These are phyloP conservation scores for Vicia villosa DNA, from an alignment of 306 rosid species.

Conservation along the genomic window DNA sequence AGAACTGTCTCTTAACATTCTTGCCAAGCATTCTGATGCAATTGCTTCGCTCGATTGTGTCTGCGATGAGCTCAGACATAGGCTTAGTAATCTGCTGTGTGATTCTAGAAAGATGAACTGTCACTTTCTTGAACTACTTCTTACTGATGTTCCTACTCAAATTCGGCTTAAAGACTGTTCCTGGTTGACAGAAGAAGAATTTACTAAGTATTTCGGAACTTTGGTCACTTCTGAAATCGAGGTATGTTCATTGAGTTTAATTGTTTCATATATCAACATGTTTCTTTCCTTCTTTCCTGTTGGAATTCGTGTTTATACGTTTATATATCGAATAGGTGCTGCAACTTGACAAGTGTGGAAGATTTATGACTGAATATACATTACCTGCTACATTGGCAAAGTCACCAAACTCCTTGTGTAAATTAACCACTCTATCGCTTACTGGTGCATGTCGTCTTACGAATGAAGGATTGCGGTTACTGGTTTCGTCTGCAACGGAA, in stretches of 20 bases:
- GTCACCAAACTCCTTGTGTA: slow-evolving; percentile 54
- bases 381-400: slow-evolving; percentile 48
- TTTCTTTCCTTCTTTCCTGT: slow-evolving; percentile 21
- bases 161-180: slow-evolving; percentile 76
- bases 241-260: slow-evolving; percentile 41
- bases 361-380: slow-evolving; percentile 65
- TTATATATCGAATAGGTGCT: slow-evolving; percentile 62
- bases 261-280: neutral
- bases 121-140: slow-evolving; percentile 55
- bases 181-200: slow-evolving; percentile 77
- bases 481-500: slow-evolving; percentile 67
- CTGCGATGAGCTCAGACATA: slow-evolving; percentile 61
- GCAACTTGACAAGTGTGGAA: slow-evolving; percentile 85
- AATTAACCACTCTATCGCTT: slow-evolving; percentile 61
- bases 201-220: slow-evolving; percentile 45
- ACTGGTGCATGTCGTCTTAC: slow-evolving; percentile 87
- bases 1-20: slow-evolving; percentile 53
- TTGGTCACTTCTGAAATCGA: slow-evolving; percentile 55
- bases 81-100: slow-evolving; percentile 61
- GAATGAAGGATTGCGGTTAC: slow-evolving; percentile 55
- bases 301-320: slow-evolving; percentile 27
- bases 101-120: slow-evolving; percentile 66
- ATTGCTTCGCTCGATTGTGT: slow-evolving; percentile 67
- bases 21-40: slow-evolving; percentile 63
- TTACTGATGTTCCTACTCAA: slow-evolving; percentile 68